Conservation (phyloP, 2,329 filamentous ascomycete species). For the Sclerotinia trifoliorum region DNA sequence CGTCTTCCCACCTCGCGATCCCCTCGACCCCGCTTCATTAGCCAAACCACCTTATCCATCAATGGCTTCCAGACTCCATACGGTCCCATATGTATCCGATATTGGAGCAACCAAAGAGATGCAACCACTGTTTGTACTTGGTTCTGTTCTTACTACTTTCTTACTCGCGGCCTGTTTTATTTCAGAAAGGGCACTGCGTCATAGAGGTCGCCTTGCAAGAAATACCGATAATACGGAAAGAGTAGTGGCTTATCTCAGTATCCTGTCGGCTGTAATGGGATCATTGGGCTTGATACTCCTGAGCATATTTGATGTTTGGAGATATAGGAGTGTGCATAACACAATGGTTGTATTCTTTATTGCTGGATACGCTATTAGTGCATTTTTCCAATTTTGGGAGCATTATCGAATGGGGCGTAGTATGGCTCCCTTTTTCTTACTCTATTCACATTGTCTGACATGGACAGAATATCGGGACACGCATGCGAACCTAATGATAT, state of each 20-base stretch:
- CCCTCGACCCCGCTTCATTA: background rate
- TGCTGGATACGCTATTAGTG: slow-evolving; percentile 76
- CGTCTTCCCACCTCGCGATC: slow-evolving; percentile 17
- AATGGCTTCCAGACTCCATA: slow-evolving; percentile 54
- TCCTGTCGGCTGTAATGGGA: slow-evolving; percentile 69
- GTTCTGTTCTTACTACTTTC: slow-evolving; percentile 68
- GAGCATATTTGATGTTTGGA: slow-evolving; percentile 79
- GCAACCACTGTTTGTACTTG: slow-evolving; percentile 76
- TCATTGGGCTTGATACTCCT: slow-evolving; percentile 79
- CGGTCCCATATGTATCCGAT: slow-evolving; percentile 72
- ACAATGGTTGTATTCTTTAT: slow-evolving; percentile 82
- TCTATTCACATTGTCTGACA: background rate
- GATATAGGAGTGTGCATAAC: slow-evolving; percentile 66
- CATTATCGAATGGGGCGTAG: slow-evolving; percentile 81
- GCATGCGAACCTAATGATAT: slow-evolving; percentile 47
- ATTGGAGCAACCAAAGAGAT: slow-evolving; percentile 56
- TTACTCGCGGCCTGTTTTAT: slow-evolving; percentile 80
- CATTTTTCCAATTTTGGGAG: slow-evolving; percentile 83
- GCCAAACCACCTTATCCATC: slow-evolving; percentile 57
- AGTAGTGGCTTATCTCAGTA: slow-evolving; percentile 58
- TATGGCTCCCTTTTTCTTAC: slow-evolving; percentile 39
- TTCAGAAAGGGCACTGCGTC: slow-evolving; percentile 80
- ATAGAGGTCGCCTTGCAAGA: slow-evolving; percentile 72
- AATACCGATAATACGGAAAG: slow-evolving; percentile 67
- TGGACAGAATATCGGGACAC: slow-evolving; percentile 13